These are phyloP conservation scores for Xylaria intraflava DNA, from an alignment of 495 filamentous ascomycete species.

Conservation along the genomic window DNA sequence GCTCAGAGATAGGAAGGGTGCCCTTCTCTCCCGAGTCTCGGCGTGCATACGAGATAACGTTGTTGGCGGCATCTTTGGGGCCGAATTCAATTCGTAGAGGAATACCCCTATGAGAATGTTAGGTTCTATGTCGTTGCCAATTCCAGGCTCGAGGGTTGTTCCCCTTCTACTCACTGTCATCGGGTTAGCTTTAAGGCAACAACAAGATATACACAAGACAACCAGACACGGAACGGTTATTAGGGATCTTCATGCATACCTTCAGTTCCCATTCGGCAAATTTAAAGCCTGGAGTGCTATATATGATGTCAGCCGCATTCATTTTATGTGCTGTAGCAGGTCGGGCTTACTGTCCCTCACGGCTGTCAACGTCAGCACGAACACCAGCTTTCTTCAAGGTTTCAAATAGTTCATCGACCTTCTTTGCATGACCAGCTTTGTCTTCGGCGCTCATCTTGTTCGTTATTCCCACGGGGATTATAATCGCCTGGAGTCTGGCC, in stretches of 20 bases:
- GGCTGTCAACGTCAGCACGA: constrained; percentile 65
- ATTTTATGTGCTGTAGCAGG: background rate
- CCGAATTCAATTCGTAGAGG: constrained; percentile 92
- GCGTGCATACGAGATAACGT: constrained; percentile 75
- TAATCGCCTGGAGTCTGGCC: constrained; percentile 75
- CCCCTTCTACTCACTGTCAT: constrained; percentile 1
- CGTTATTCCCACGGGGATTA: constrained; percentile 92
- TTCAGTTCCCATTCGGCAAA: constrained; percentile 97
- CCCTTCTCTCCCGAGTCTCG: constrained; percentile 81
- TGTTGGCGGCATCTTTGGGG: constrained; percentile 80
- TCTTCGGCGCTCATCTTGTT: constrained; percentile 76
- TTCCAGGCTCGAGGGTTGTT: background rate
- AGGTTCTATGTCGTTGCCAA: background rate
- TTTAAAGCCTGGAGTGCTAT: constrained; percentile 88
- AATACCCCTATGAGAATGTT: constrained; percentile 47
- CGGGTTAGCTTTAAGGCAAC: background rate
- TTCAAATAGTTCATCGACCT: constrained; percentile 59
- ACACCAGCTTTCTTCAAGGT: constrained; percentile 60
- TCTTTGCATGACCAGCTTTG: constrained; percentile 59
- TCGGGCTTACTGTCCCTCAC: constrained; percentile 49
- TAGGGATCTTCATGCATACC: constrained; percentile 4
- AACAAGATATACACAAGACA: background rate
- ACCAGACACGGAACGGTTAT: background rate
- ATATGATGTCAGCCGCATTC: background rate
- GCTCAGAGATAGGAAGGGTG: constrained; percentile 62